A percentile compares a stretch with the other conserved stretches of the same genome.
phyloP scores from a whole-genome alignment of 1,284 basidiomycete species.

The Somion occarium region DNA sequence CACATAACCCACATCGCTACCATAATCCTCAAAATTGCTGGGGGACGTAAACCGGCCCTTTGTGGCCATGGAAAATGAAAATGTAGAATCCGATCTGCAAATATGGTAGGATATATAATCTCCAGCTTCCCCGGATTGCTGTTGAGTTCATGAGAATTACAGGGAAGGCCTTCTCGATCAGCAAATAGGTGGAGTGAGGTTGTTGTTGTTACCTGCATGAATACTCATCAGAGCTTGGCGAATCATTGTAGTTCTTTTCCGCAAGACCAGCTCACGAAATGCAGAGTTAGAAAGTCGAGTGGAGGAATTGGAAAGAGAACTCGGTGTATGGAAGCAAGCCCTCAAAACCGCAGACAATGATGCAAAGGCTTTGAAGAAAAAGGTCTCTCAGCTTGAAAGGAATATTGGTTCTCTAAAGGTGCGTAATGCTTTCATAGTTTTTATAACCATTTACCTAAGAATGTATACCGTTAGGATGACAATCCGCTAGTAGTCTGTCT shows the following conservation, averaged over 20 bases:
- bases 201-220: background rate
- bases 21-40: background rate
- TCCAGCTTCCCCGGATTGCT: background rate
- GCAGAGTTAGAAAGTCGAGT: constrained; percentile 26
- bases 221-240: background rate
- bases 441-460: background rate
- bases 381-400: constrained; percentile 27
- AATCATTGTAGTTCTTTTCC: constrained; percentile 25
- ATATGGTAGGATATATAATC: constrained; percentile 14
- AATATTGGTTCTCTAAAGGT: constrained; percentile 33
- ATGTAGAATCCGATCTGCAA: constrained; percentile 16
- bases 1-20: background rate
- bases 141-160: background rate
- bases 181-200: constrained; percentile 28
- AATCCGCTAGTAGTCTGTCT: constrained; percentile 37
- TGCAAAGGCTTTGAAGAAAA: constrained; percentile 24
- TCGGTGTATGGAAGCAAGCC: constrained; percentile 35
- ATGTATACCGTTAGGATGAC: constrained; percentile 25
- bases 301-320: constrained; percentile 33
- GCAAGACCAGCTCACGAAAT: constrained; percentile 27
- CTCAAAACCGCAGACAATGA: constrained; percentile 31
- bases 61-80: constrained; percentile 20
- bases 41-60: background rate
- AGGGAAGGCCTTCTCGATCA: constrained; percentile 29
- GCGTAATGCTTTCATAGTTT: constrained; percentile 7